Evolutionary conservation across 2,329 filamentous ascomycete species (phyloP), one percentile per base, ranked within the genome.

Genomic region (Dactylellina haptotyla): DNA sequence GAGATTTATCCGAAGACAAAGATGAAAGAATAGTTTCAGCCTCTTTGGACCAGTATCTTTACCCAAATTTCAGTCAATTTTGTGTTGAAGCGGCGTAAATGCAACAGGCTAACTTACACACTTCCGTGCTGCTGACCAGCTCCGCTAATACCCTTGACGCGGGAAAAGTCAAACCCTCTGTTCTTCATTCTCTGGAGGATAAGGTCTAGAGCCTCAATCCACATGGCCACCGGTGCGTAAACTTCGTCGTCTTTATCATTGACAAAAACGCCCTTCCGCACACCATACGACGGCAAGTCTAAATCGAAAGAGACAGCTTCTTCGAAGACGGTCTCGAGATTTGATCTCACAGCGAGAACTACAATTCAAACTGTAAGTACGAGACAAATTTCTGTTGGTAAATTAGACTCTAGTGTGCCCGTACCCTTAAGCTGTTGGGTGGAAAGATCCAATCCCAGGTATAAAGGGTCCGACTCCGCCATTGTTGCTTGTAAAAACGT

Each of bases 61-160:
- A 2, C 18, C n/a, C 16, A 26, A 12, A n/a, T 20, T 3, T 75
- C n/a, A 72, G 30, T 56, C 9, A 26, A 30, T 30, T 46, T 63
- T 26, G 30, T 20, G 48, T 56, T 66, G 46, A 43, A 45, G 3
- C 9, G 10, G 18, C 25, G 50, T n/a, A 65, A 61, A 72, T 65
- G 25, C 66, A 64, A 72, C 66, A 64, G 28, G 32, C 9, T 26
- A 41, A 64, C 75, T 46, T 75, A 98, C 26, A 98, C 93, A 80
- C 94, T 98, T 32, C 95, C 95, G 81, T 98, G 95, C 84, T 99
- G 95, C 86, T 98, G 96, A 62, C 95, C 93, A 14, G 94, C 93
- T 75, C 93, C 95, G 78, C 91, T 94, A 77, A 99, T 86, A 28
- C 92, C 94, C 79, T 87, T 88, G 75, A 99, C 88, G 57, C 87